phyloP scores from a whole-genome alignment of 208 protist genomes.

The Wallacemonas sp. region DNA sequence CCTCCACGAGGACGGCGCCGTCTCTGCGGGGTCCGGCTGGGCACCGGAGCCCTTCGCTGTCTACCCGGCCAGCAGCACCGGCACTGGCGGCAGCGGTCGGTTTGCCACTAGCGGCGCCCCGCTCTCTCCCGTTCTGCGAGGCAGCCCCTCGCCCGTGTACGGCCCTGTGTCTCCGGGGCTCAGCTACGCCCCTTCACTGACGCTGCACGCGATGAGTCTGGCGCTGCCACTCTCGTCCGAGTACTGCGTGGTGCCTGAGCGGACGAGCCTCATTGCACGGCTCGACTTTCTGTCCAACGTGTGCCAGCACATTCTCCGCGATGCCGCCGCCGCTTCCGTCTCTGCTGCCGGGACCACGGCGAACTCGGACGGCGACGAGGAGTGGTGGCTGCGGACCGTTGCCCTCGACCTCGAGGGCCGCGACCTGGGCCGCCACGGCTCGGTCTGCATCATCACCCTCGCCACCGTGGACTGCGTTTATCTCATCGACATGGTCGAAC shows the following conservation, averaged over 20 bases:
- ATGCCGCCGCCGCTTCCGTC: background rate
- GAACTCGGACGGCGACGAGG: slow-evolving; percentile 15
- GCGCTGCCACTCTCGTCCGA: background rate
- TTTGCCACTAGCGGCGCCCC: background rate
- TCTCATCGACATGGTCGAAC: slow-evolving; percentile 56
- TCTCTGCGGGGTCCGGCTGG: background rate
- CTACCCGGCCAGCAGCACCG: background rate
- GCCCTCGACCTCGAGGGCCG: slow-evolving; percentile 59
- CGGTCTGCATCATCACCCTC: slow-evolving; percentile 63
- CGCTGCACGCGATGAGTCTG: background rate
- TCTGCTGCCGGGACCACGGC: no score
- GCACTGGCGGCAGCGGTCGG: background rate
- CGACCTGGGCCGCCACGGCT: slow-evolving; percentile 43
- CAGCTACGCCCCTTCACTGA: background rate
- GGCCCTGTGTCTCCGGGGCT: background rate
- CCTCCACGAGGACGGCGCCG: background rate
- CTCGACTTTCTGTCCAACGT: background rate
- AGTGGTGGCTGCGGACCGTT: slow-evolving; percentile 24
- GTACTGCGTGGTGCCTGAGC: slow-evolving; percentile 2
- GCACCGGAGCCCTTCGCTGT: background rate
- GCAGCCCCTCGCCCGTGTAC: slow-evolving; percentile 1
- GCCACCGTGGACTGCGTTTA: slow-evolving; percentile 54
- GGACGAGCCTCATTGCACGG: background rate
- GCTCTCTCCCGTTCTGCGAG: background rate
- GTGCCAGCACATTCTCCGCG: slow-evolving; percentile 14